Evolutionary conservation across 1,139 yeast genomes (phyloP).

Genomic region (Hemisphaericaspora subhashii): DNA sequence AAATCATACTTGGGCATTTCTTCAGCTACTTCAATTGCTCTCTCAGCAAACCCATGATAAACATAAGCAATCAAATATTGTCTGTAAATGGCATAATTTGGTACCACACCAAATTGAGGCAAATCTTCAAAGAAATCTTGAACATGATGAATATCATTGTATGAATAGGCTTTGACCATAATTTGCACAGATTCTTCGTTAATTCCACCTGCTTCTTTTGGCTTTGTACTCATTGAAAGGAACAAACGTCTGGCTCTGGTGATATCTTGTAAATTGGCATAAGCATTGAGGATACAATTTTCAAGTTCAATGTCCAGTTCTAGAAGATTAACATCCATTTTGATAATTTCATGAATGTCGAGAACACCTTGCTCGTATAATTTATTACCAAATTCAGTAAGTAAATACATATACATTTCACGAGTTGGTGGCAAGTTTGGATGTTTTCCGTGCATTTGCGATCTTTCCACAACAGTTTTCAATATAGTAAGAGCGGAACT

Average conservation of each 20-base stretch:
- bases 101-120: constrained; percentile 53
- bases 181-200: constrained; percentile 69
- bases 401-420: constrained; percentile 62
- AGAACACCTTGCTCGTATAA: constrained; percentile 68
- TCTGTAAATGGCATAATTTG: constrained; percentile 54
- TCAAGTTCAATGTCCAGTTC: constrained; percentile 58
- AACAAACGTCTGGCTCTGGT: constrained; percentile 63
- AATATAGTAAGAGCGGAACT: constrained; percentile 67
- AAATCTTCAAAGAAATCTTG: constrained; percentile 64
- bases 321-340: constrained; percentile 61
- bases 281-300: constrained; percentile 67
- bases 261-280: constrained; percentile 61
- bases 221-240: constrained; percentile 54
- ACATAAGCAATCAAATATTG: constrained; percentile 76
- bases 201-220: constrained; percentile 51
- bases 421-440: constrained; percentile 58
- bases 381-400: constrained; percentile 60
- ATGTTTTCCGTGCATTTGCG: constrained; percentile 54
- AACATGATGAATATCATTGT: constrained; percentile 58
- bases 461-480: constrained; percentile 64
- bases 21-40: constrained; percentile 55
- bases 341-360: constrained; percentile 63
- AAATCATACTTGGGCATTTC: constrained; percentile 55
- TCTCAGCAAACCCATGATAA: constrained; percentile 60
- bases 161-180: constrained; percentile 68